These are phyloP conservation scores for Cichorium intybus DNA, from an alignment of 140 eudicot species.

Conservation along the genomic window DNA sequence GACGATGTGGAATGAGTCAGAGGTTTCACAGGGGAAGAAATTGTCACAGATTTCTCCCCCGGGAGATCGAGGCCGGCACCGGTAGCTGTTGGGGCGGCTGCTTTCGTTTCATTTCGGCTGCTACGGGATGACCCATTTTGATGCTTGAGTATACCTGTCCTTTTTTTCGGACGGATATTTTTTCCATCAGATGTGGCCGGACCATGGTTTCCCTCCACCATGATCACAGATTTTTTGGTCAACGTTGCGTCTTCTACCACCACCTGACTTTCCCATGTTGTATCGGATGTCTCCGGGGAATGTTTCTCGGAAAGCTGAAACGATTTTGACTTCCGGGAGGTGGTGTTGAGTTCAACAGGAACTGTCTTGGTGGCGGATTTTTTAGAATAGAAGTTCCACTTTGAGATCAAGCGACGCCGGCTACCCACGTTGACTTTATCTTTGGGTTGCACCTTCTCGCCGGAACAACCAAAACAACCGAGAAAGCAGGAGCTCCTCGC, in stretches of 20 bases:
- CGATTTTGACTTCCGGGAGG: background rate
- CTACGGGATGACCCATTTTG: constrained; percentile 14
- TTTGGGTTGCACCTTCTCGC: background rate
- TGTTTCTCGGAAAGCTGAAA: background rate
- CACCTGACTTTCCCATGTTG: constrained; percentile 21
- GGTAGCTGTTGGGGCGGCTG: background rate
- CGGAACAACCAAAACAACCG: constrained; percentile 36
- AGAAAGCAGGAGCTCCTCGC: constrained; percentile 17
- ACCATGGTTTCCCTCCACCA: background rate
- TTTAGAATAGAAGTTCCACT: constrained; percentile 10
- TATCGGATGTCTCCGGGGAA: constrained; percentile 8
- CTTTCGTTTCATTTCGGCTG: constrained; percentile 15
- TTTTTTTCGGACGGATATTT: constrained; percentile 5
- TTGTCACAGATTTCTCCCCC: background rate
- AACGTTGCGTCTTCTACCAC: constrained; percentile 12
- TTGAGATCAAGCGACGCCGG: constrained; percentile 23
- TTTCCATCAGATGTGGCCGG: background rate
- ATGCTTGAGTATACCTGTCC: constrained; percentile 5
- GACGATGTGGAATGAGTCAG: background rate
- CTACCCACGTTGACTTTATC: constrained; percentile 18
- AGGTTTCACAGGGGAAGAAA: background rate
- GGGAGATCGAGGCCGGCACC: constrained; percentile 2
- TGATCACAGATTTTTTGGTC: constrained; percentile 7
- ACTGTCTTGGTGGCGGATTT: constrained; percentile 19
- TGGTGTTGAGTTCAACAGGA: constrained; percentile 14